Evolutionary conservation across 2,329 filamentous ascomycete species (phyloP).

Genomic region (Claviceps sp.): DNA sequence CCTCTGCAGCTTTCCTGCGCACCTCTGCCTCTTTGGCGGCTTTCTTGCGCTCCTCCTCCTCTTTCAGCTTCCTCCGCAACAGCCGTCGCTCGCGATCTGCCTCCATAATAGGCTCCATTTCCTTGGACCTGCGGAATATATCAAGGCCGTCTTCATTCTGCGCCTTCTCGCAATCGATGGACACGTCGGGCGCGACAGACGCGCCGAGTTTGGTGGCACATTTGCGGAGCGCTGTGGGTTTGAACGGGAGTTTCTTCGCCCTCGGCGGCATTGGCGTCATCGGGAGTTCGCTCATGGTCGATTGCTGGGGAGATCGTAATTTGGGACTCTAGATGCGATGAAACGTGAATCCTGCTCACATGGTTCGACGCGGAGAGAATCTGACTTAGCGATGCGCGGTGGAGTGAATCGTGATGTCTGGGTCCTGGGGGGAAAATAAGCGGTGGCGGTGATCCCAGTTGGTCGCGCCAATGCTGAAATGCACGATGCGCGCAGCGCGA

Average conservation of each 20-base stretch:
- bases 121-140: conserved; percentile 36
- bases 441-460: too few species aligned
- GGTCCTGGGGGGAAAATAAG: too few species aligned
- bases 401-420: too few species aligned
- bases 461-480: too few species aligned
- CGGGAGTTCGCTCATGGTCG: conserved; percentile 20
- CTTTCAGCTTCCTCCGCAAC: conserved; percentile 14
- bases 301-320: neutral
- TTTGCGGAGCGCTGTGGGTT: conserved; percentile 30
- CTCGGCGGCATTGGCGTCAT: conserved; percentile 14
- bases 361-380: neutral
- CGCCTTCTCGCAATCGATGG: conserved; percentile 7
- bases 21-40: neutral
- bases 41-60: conserved; percentile 10
- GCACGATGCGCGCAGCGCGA: too few species aligned
- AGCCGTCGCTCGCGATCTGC: conserved; percentile 24
- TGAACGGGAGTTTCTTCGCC: conserved; percentile 34
- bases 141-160: conserved; percentile 25
- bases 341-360: neutral
- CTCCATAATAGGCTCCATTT: conserved; percentile 32
- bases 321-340: neutral
- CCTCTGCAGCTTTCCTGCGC: too few species aligned
- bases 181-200: neutral
- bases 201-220: conserved; percentile 10
- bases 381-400: too few species aligned